Conservation (phyloP, 2,329 filamentous ascomycete genomes). For the Exophiala xenobiotica region DNA sequence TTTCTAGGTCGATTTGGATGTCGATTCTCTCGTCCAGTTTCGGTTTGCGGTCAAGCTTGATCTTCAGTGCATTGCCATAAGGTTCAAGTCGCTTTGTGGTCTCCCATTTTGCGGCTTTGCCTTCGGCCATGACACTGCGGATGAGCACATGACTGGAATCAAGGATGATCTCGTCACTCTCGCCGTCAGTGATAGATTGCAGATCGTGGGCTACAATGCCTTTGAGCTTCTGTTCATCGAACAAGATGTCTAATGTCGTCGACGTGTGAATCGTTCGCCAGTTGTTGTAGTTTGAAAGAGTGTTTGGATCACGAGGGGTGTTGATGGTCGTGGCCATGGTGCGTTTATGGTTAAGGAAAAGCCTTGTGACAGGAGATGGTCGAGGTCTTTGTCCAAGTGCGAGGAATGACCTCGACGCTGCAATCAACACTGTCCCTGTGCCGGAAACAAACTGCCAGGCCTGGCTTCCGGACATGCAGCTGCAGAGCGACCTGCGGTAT, state of each 20-base stretch:
- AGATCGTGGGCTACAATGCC: conserved; percentile 76
- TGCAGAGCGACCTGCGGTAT: not conserved
- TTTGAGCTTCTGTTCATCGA: conserved; percentile 71
- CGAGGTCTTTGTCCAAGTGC: not conserved
- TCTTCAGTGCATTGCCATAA: conserved; percentile 55
- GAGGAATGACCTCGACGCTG: not conserved
- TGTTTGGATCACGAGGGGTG: conserved; percentile 75
- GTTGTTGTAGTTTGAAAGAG: conserved; percentile 84
- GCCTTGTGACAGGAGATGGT: no score
- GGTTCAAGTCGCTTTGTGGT: conserved; percentile 69
- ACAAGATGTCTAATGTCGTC: conserved; percentile 79
- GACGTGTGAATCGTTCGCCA: conserved; percentile 83
- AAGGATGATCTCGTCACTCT: conserved; percentile 74
- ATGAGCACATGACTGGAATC: conserved; percentile 85
- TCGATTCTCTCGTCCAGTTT: conserved; percentile 49
- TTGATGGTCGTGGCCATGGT: conserved; percentile 42
- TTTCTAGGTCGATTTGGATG: conserved; percentile 68
- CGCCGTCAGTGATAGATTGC: conserved; percentile 70
- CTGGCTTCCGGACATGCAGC: not conserved
- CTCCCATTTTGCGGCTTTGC: conserved; percentile 64
- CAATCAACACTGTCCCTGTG: not conserved
- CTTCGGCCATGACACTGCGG: conserved; percentile 67
- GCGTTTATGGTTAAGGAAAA: conserved; percentile 2
- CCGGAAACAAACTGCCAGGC: not conserved
- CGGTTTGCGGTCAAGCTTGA: conserved; percentile 49